These are phyloP conservation scores for Orbilia quercus DNA, from an alignment of 2,329 filamentous ascomycete genomes.

Conservation along the genomic window DNA sequence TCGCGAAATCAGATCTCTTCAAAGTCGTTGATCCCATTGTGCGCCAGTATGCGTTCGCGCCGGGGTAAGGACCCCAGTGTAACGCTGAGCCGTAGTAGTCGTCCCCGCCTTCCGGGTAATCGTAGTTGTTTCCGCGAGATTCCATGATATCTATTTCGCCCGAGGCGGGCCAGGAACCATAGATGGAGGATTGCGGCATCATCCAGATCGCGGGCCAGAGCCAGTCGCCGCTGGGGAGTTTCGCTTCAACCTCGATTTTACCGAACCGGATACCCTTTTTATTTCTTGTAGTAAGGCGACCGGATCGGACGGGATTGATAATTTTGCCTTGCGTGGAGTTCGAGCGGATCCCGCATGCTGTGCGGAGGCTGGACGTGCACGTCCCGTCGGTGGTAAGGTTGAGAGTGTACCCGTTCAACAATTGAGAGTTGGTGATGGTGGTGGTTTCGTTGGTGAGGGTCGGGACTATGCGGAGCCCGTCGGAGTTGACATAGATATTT, in stretches of 20 bases:
- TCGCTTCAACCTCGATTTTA: conserved; percentile 68
- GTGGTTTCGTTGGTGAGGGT: conserved; percentile 64
- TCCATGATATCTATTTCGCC: conserved; percentile 70
- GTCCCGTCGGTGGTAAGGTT: conserved; percentile 65
- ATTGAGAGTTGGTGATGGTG: conserved; percentile 33
- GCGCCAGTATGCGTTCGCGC: conserved; percentile 62
- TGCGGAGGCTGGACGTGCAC: conserved; percentile 63
- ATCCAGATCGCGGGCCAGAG: conserved; percentile 69
- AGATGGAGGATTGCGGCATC: conserved; percentile 67
- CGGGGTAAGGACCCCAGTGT: conserved; percentile 65
- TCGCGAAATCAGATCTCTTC: conserved; percentile 63
- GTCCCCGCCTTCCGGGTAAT: conserved; percentile 63
- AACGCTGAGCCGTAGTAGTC: conserved; percentile 63
- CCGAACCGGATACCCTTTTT: conserved; percentile 67
- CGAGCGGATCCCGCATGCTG: conserved; percentile 64
- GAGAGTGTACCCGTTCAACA: conserved; percentile 63
- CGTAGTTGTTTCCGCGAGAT: conserved; percentile 66
- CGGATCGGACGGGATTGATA: conserved; percentile 67
- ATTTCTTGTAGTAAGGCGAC: conserved; percentile 66
- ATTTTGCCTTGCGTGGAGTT: conserved; percentile 66
- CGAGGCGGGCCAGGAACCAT: conserved; percentile 68
- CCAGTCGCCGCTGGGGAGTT: conserved; percentile 69
- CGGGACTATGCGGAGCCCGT: conserved; percentile 70
- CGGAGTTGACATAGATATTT: conserved; percentile 67
- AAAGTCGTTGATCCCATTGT: conserved; percentile 62